A percentile compares a stretch with the other conserved stretches of the same genome.
Evolutionary conservation across 192 early-diverging fungal species (phyloP).

Genomic region (Dimargaris xerosporica): DNA sequence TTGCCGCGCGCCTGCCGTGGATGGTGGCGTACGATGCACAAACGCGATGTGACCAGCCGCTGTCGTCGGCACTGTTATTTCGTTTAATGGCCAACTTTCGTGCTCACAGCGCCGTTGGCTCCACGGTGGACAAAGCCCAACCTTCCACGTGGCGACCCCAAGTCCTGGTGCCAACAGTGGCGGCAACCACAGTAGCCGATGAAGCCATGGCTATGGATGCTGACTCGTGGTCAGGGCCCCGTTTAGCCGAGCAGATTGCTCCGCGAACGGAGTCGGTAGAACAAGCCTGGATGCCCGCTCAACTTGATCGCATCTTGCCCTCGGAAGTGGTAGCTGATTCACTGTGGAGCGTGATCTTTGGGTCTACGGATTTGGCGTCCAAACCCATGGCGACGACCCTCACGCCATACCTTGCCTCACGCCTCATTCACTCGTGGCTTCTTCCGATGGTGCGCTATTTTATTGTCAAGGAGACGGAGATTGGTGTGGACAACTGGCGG

Average conservation of each 20-base stretch:
- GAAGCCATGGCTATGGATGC: no score
- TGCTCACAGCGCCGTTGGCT: neutral
- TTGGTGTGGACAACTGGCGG: conserved; percentile 54
- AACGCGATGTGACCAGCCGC: neutral
- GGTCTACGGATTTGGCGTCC: neutral
- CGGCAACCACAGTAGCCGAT: no score
- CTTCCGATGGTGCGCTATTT: conserved; percentile 24
- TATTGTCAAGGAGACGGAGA: conserved; percentile 28
- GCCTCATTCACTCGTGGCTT: conserved; percentile 19
- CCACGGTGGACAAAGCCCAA: neutral
- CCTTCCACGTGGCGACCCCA: neutral
- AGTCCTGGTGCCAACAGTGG: neutral
- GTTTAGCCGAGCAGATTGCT: conserved; percentile 1
- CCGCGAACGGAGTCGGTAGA: neutral
- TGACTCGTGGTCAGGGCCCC: no score
- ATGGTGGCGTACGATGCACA: conserved; percentile 9
- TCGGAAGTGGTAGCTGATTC: neutral
- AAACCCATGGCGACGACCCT: no score
- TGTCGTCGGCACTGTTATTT: conserved; percentile 2
- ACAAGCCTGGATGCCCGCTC: neutral
- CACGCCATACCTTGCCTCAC: conserved; percentile 12
- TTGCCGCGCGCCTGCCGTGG: conserved; percentile 1
- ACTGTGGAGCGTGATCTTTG: neutral
- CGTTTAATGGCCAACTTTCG: neutral
- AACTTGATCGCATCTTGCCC: neutral